Base-by-base conservation (phyloP, 1,284 basidiomycete species). In the Papiliotrema flavescens region DNA sequence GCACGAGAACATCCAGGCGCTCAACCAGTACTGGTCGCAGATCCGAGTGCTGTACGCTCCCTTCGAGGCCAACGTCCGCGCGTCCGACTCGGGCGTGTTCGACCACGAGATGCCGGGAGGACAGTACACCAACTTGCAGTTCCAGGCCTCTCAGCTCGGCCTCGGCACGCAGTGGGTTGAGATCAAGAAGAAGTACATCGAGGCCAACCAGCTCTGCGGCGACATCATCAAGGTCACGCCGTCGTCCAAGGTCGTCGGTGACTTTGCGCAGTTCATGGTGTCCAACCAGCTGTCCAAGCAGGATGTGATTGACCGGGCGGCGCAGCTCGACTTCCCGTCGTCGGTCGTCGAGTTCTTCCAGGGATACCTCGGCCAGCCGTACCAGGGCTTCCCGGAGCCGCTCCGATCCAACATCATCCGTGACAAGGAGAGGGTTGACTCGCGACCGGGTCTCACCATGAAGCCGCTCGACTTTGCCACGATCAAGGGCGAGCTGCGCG, bases 201-300 rank as follows among this genome's bases (percentile, higher is more conserved):
- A 96, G 77, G 93, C 93, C 51, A 97, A 97, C 74, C 83, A 90
- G 56, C 84, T 97, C 56, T 98, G 96, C 75, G 96, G 96, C 49
- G 94, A 98, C 72, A 89, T 99, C 73, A 88, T 98, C 81, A 99
- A 99, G 83, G 95, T 98, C 66, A 99, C 96, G 23, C 96, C 96
- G 37, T 97, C 96, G 20, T 98, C 96, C 56, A 98, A 98, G 81
- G 92, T 97, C 49, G 95, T 98, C 53, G 96, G 96, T 46, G 96
- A 99, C 81, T 95, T 99, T 77, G 96, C 96, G 26, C 91, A 95
- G 77, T 97, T 92, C 87, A 94, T 98, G 92, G 94, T 93, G 37
- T 90, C 91, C 62, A 98, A 98, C 81, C 85, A 86, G 64, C 82
- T 98, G 54, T 83, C 85, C 52, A 90, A 90, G 76, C 79, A 89